Evolutionary conservation across 2,329 filamentous ascomycete species (phyloP).

Genomic region (Calonectria pseudoturangicola): DNA sequence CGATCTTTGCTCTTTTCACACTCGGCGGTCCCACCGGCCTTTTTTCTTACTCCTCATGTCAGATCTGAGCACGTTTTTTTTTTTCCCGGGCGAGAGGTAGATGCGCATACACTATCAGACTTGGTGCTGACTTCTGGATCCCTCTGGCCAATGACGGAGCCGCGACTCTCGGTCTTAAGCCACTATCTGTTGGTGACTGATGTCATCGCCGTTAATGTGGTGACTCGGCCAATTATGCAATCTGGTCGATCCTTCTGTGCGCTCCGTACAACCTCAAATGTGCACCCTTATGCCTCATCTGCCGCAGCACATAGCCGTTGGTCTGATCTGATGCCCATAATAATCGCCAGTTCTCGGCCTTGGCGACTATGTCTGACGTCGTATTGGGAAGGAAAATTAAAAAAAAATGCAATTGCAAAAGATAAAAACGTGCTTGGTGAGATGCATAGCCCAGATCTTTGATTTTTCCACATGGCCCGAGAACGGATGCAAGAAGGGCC

Average conservation of each 20-base stretch:
- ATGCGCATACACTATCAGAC: constrained; percentile 1
- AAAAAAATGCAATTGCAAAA: background rate
- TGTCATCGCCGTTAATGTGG: constrained; percentile 4
- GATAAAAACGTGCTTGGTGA: background rate
- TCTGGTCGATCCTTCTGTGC: background rate
- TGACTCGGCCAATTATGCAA: background rate
- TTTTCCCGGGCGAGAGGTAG: background rate
- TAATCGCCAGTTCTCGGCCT: background rate
- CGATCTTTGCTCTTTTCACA: background rate
- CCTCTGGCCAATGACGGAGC: background rate
- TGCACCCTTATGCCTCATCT: background rate
- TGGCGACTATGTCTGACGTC: background rate
- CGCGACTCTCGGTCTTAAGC: background rate
- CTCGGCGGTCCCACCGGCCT: background rate
- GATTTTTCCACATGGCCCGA: constrained; percentile 4
- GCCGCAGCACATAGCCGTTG: background rate
- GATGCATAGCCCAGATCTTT: constrained; percentile 12
- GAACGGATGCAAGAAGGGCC: constrained; percentile 1
- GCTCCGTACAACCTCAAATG: constrained; percentile 5
- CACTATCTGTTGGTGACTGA: constrained; percentile 2
- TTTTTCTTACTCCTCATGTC: background rate
- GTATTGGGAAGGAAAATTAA: background rate
- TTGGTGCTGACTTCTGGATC: constrained; percentile 13
- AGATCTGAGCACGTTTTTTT: constrained; percentile 19
- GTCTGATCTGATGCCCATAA: background rate